Percentiles rank a stretch among this genome's conserved stretches.
These are phyloP conservation scores for Coemansia sp. DNA, from an alignment of 192 early-diverging fungal species.

Conservation along the genomic window DNA sequence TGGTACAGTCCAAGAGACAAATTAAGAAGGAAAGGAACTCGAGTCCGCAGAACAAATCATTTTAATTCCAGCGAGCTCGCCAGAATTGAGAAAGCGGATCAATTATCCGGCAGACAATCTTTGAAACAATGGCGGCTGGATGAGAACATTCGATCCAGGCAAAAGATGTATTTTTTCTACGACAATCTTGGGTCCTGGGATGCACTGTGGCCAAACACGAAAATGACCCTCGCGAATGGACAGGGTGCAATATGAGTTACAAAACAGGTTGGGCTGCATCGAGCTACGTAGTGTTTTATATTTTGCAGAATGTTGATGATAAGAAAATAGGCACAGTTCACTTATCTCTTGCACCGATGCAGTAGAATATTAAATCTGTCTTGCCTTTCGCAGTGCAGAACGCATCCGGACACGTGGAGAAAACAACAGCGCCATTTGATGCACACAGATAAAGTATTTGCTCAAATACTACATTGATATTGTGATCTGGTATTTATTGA, in stretches of 20 bases:
- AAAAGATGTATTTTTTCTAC: not conserved
- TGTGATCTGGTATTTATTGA: not conserved
- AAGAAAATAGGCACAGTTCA: not conserved
- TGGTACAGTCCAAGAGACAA: too few species aligned
- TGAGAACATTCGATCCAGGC: not conserved
- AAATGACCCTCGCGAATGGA: too few species aligned
- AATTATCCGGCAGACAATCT: not conserved
- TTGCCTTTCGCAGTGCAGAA: not conserved
- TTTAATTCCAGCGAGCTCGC: too few species aligned
- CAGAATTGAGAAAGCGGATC: too few species aligned
- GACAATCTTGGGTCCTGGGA: too few species aligned
- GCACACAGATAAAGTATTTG: not conserved
- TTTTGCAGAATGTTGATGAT: not conserved
- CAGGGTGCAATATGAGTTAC: not conserved
- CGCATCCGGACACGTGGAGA: not conserved
- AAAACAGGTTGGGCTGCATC: not conserved
- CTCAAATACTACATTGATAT: not conserved
- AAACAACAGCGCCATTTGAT: not conserved
- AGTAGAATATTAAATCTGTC: not conserved
- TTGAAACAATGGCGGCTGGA: too few species aligned
- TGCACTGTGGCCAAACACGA: too few species aligned
- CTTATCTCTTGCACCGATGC: not conserved
- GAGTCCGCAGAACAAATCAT: too few species aligned
- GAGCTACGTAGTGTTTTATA: not conserved
- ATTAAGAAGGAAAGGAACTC: too few species aligned